phyloP scores from a whole-genome alignment of 108 stramenopile genomes.

The Craspedostauros australis region DNA sequence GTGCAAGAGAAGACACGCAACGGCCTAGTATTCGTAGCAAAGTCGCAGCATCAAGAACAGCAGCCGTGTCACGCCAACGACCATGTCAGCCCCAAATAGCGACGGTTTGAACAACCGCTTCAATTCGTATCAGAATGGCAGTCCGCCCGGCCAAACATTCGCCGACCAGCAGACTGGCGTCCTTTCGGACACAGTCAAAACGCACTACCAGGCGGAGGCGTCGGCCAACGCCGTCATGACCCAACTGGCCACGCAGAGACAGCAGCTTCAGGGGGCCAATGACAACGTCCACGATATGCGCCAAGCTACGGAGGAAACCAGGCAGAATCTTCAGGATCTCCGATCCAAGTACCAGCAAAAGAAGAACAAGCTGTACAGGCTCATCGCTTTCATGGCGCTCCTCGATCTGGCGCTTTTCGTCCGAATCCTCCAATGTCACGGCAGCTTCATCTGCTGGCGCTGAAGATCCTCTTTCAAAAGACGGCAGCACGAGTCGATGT shows the following conservation, averaged over 20 bases:
- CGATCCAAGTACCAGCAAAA: slow-evolving; percentile 63
- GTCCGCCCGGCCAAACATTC: slow-evolving; percentile 46
- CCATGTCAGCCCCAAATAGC: slow-evolving; percentile 11
- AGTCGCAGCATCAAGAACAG: background rate
- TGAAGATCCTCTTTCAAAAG: no score
- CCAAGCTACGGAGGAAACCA: slow-evolving; percentile 64
- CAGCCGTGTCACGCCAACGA: background rate
- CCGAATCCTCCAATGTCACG: slow-evolving; percentile 70
- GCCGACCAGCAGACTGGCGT: slow-evolving; percentile 74
- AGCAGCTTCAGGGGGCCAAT: slow-evolving; percentile 75
- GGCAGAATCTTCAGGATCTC: slow-evolving; percentile 62
- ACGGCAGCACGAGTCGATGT: no score
- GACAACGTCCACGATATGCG: slow-evolving; percentile 82
- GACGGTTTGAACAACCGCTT: slow-evolving; percentile 28
- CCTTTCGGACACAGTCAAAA: slow-evolving; percentile 69
- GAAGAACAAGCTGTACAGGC: slow-evolving; percentile 55
- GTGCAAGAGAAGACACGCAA: slow-evolving; percentile 4
- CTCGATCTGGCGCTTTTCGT: slow-evolving; percentile 69
- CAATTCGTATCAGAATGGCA: slow-evolving; percentile 28
- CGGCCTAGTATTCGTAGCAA: background rate
- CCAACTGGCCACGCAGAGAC: slow-evolving; percentile 69
- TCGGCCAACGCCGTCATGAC: slow-evolving; percentile 70
- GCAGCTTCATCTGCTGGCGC: slow-evolving; percentile 75
- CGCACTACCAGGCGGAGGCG: slow-evolving; percentile 75
- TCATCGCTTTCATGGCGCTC: slow-evolving; percentile 52